phyloP scores from a whole-genome alignment of 345 rosid species.

The Garcia nutans region DNA sequence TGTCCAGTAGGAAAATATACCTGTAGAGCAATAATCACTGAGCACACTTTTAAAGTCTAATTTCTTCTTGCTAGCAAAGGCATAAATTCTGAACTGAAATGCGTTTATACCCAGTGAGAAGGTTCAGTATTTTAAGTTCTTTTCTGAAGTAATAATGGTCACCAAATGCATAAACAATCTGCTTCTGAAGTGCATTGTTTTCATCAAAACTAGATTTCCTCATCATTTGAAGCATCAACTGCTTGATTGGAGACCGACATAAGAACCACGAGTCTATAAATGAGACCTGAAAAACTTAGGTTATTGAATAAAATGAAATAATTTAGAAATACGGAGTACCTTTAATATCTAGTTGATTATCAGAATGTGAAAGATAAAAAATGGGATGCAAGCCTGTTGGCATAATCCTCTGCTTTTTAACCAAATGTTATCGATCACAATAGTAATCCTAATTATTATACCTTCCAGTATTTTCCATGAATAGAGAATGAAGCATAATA shows the following conservation, averaged over 20 bases:
- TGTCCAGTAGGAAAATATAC: slow-evolving; percentile 68
- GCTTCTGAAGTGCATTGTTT: slow-evolving; percentile 53
- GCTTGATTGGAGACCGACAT: slow-evolving; percentile 55
- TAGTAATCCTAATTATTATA: not conserved
- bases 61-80: not conserved
- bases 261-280: slow-evolving; percentile 82
- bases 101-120: slow-evolving; percentile 78
- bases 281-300: slow-evolving; percentile 52
- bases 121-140: slow-evolving; percentile 77
- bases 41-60: not conserved
- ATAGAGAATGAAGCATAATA: not conserved
- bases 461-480: not conserved
- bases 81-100: not conserved
- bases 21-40: slow-evolving; percentile 30
- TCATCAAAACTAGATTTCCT: slow-evolving; percentile 46
- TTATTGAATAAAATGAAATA: not conserved
- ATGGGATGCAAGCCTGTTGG: not conserved
- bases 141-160: slow-evolving; percentile 88
- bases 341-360: not conserved
- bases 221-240: slow-evolving; percentile 62
- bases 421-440: not conserved
- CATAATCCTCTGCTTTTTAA: not conserved
- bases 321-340: not conserved
- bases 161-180: slow-evolving; percentile 74
- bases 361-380: not conserved